Percentiles rank a stretch among this genome's conserved stretches.
phyloP scores from a whole-genome alignment of 352 stramenopile species.

The Phytopythium cucurbitacearum region DNA sequence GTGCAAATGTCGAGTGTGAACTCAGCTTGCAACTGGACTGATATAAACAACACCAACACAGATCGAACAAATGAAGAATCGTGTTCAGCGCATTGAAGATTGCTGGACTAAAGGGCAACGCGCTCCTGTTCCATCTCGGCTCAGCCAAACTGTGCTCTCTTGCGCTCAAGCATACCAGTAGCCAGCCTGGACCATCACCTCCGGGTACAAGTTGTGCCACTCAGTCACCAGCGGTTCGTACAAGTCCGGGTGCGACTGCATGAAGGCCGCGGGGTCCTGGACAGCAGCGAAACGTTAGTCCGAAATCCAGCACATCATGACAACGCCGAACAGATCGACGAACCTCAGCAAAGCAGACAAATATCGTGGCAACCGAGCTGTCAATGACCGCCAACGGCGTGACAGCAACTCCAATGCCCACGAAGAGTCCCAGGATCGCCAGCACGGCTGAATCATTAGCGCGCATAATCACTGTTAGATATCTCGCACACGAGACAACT shows the following conservation, averaged over 20 bases:
- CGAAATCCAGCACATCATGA: not conserved
- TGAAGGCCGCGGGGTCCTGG: slow-evolving; percentile 75
- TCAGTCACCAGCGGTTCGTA: slow-evolving; percentile 81
- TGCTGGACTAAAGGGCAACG: no score
- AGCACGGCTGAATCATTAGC: slow-evolving; percentile 34
- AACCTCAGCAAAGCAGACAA: slow-evolving; percentile 95
- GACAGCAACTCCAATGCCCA: slow-evolving; percentile 84
- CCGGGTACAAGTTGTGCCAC: slow-evolving; percentile 87
- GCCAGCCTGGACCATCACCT: slow-evolving; percentile 85
- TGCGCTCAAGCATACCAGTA: slow-evolving; percentile 62
- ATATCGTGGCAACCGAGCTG: slow-evolving; percentile 94
- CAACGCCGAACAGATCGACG: not conserved
- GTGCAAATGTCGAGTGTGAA: no score
- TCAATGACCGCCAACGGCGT: slow-evolving; percentile 92
- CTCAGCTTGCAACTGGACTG: no score
- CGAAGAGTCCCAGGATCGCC: slow-evolving; percentile 82
- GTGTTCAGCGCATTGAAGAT: no score
- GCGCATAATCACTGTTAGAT: no score
- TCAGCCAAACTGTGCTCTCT: not conserved
- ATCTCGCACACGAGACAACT: not conserved
- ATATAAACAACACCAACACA: no score
- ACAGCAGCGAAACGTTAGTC: not conserved
- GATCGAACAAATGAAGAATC: no score
- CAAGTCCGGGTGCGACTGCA: slow-evolving; percentile 71
- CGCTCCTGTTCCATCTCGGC: no score